Conservation (phyloP, 257 asterid genomes). For the Gynochthodes officinalis region DNA sequence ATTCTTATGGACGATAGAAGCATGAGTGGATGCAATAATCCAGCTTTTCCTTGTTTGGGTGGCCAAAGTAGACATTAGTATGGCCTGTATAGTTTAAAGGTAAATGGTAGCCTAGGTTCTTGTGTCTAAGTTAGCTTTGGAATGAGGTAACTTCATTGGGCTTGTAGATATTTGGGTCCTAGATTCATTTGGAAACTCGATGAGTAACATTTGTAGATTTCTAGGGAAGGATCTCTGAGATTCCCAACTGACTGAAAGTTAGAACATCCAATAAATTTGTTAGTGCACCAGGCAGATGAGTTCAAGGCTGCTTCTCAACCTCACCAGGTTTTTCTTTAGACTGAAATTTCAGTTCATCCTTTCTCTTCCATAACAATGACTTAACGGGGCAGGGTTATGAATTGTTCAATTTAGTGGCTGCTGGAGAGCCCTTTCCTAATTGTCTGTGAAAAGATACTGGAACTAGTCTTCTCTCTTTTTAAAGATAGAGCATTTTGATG, state of each 20-base stretch:
- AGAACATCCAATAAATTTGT: too few species aligned
- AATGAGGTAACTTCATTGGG: neutral
- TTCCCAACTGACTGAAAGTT: too few species aligned
- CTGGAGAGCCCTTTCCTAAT: too few species aligned
- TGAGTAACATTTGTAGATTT: neutral
- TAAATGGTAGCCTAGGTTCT: constrained; percentile 8
- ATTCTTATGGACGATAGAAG: constrained; percentile 37
- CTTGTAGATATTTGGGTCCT: constrained; percentile 5
- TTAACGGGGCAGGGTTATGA: neutral
- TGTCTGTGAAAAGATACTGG: too few species aligned
- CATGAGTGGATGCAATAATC: neutral
- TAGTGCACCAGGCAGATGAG: too few species aligned
- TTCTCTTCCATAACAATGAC: neutral
- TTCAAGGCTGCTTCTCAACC: too few species aligned
- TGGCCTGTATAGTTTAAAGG: neutral
- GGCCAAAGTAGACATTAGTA: neutral
- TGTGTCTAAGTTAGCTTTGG: neutral
- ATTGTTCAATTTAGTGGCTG: neutral
- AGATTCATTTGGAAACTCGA: neutral
- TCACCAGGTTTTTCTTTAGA: neutral
- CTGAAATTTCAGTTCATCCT: neutral
- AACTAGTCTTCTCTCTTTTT: too few species aligned
- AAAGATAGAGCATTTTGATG: too few species aligned
- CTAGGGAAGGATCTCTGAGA: too few species aligned
- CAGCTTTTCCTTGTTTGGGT: neutral